Base-by-base conservation (phyloP, 345 rosid species). In the Eucalyptus grandis region DNA sequence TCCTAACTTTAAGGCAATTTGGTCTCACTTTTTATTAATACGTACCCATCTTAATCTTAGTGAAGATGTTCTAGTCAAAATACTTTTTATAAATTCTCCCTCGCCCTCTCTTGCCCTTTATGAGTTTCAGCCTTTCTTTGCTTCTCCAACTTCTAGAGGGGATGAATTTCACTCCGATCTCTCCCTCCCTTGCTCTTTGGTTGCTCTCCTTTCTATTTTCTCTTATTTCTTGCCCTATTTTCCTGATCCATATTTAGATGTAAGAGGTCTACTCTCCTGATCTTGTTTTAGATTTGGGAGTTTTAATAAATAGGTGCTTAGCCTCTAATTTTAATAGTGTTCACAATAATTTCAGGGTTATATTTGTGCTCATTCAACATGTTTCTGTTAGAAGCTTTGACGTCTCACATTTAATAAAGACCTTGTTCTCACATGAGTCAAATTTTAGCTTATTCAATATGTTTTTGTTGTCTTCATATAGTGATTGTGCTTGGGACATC, bases 201-300 rank as follows among this genome's bases (percentile, higher is more conserved):
- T 56, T 56, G 12, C 13, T 56, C 62, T 56, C 10, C 62, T 56
- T 56, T 56, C 62, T 56, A 56, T 56, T 56, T 56, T 56, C 3
- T 56, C 62, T 56, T 56, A 5, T 56, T 56, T 24, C 27, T 56
- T 56, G 62, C 30, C 2, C 26, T 56, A 56, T 56, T 56, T 56
- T 24, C 62, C 30, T 5, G 1, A 56, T 56, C 62, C 27, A 22
- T 9, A 9, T 56, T 9, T 60, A 60, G 15, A 60, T 60, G 31
- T 26, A 6, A 8, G 67, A 60, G 67, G 14, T 60, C 4, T 27
- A 0, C 15, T 60, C 9, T 60, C 15, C 15, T 16, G 0, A 60
- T 27, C 8, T 27, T 0, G 1, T 60, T 60, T 12, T 27, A 26
- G 69, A 60, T 60, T 0, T 27, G 0, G 9, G 31, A 60, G 4